These are phyloP conservation scores for Trametes polyzona DNA, from an alignment of 1,284 basidiomycete species.

Conservation along the genomic window DNA sequence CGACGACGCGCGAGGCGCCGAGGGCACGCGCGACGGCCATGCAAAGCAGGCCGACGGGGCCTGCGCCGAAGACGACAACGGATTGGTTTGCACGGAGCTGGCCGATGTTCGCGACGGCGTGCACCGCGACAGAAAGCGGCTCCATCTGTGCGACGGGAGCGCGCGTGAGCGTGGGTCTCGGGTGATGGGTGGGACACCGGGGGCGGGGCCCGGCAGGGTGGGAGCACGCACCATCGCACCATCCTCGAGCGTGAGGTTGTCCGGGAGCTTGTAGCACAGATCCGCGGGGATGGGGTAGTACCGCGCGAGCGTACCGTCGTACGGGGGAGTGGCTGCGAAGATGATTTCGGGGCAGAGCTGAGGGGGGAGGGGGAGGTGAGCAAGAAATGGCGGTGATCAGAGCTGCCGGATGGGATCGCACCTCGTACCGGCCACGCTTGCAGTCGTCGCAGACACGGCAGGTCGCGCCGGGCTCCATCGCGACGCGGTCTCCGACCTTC, in stretches of 20 bases:
- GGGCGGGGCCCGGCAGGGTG: not conserved
- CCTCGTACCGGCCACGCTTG: slow-evolving; percentile 82
- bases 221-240: slow-evolving; percentile 71
- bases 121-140: slow-evolving; percentile 91
- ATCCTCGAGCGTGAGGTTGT: slow-evolving; percentile 77
- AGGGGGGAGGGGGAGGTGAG: not conserved
- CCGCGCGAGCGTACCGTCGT: slow-evolving; percentile 85
- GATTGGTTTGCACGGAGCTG: slow-evolving; percentile 73
- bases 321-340: slow-evolving; percentile 90
- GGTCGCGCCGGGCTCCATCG: slow-evolving; percentile 82
- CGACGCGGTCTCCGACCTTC: slow-evolving; percentile 85
- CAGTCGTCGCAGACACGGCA: slow-evolving; percentile 77
- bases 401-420: slow-evolving; percentile 42
- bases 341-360: slow-evolving; percentile 78
- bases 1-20: slow-evolving; percentile 81
- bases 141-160: slow-evolving; percentile 70
- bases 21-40: slow-evolving; percentile 93
- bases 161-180: not conserved
- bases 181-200: not conserved
- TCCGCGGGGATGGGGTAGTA: slow-evolving; percentile 82
- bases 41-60: slow-evolving; percentile 90
- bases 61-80: slow-evolving; percentile 86
- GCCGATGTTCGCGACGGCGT: slow-evolving; percentile 83
- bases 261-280: slow-evolving; percentile 75
- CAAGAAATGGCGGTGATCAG: not conserved